A percentile compares a stretch with the other conserved stretches of the same genome.
Conservation (phyloP, 2,329 filamentous ascomycete species). For the Annulohypoxylon truncatum region DNA sequence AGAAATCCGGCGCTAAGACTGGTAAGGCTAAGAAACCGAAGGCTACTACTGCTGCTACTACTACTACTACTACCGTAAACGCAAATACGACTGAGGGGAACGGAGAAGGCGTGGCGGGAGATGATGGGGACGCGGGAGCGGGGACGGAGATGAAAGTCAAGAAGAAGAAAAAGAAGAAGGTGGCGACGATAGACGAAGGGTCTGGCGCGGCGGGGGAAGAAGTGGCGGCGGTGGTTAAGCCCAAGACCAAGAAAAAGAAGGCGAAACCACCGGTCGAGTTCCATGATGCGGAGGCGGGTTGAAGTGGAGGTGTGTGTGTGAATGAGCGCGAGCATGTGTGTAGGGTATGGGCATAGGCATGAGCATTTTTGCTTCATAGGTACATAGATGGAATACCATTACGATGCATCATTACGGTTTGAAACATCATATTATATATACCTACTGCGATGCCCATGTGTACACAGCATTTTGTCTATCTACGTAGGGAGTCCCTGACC, state of each 20-base stretch:
- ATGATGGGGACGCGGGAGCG: slow-evolving; percentile 15
- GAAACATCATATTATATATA: not conserved
- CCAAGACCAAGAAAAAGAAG: slow-evolving; percentile 65
- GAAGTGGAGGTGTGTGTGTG: not conserved
- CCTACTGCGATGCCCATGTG: not conserved
- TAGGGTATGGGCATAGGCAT: not conserved
- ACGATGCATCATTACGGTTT: not conserved
- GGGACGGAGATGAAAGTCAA: slow-evolving; percentile 56
- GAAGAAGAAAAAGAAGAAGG: slow-evolving; percentile 67
- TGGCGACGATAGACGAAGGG: slow-evolving; percentile 37
- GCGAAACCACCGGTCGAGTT: slow-evolving; percentile 57
- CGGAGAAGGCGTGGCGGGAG: slow-evolving; percentile 41
- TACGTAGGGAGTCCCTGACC: not conserved
- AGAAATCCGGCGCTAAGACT: slow-evolving; percentile 52
- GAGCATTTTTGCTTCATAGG: not conserved
- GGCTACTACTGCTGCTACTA: not conserved
- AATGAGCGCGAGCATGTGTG: too few species aligned
- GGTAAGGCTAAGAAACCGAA: slow-evolving; percentile 67
- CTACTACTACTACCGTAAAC: too few species aligned
- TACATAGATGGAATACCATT: slow-evolving; percentile 1
- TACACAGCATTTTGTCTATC: not conserved
- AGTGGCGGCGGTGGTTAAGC: slow-evolving; percentile 49
- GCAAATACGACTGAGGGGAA: not conserved
- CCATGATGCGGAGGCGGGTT: slow-evolving; percentile 36
- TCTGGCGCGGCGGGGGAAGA: slow-evolving; percentile 4